Percentiles rank a stretch among this genome's conserved stretches.
Evolutionary conservation across 306 rosid genomes (phyloP).

Genomic region (Malus asiatica): DNA sequence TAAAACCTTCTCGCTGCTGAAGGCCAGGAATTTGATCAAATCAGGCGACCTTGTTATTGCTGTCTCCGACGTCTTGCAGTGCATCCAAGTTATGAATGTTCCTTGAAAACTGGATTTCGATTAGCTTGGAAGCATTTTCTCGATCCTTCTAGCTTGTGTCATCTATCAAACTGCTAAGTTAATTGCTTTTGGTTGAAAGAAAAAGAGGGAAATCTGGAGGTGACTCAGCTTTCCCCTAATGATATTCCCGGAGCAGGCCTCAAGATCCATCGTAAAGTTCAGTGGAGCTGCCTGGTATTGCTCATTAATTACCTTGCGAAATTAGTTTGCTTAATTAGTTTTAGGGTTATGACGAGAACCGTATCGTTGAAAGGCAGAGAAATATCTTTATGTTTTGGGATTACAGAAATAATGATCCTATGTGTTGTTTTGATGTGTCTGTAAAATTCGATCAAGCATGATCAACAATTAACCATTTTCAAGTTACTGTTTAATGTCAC

Average conservation of each 20-base stretch:
- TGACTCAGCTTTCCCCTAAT: neutral
- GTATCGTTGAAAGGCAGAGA: neutral
- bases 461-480: neutral
- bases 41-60: slow-evolving; percentile 98
- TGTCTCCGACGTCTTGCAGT: slow-evolving; percentile 92
- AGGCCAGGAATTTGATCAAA: slow-evolving; percentile 92
- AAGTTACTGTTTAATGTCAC: neutral
- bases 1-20: slow-evolving; percentile 79
- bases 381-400: neutral
- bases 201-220: neutral
- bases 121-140: slow-evolving; percentile 14
- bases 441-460: neutral
- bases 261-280: neutral
- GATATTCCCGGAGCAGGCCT: neutral
- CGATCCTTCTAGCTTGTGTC: neutral
- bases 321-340: neutral
- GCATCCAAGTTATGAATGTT: slow-evolving; percentile 95
- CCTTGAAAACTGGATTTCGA: slow-evolving; percentile 30
- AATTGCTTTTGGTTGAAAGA: neutral
- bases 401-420: neutral
- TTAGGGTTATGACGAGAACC: neutral
- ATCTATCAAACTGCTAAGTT: neutral
- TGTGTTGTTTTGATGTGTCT: neutral
- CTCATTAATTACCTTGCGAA: neutral
- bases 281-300: neutral